Evolutionary conservation across 163 green algal species (phyloP), one percentile per base, ranked within the genome.

Genomic region (Scenedesmus sp.): DNA sequence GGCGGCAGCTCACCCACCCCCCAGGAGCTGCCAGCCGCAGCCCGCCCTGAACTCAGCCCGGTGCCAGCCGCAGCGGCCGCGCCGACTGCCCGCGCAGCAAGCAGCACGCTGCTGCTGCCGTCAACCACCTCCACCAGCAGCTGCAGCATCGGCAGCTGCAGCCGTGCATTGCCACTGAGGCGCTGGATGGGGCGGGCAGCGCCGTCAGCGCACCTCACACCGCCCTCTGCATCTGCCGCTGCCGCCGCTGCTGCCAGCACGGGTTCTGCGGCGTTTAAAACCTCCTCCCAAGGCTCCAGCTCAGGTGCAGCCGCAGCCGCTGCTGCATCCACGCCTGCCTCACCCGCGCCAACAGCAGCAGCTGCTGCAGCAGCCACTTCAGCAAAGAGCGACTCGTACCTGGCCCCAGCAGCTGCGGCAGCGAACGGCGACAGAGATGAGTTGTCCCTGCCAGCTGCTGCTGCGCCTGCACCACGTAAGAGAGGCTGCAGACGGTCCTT

Each of bases 91-190:
- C 82, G 51, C 15, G 86, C 86, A 56, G 43, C 86, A 15, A 90
- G n/a, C 30, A 89, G 56, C 12, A 89, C 68, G 51, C 78, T 81
- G 73, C 68, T 68, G n/a, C 85, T 59, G 24, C 85, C 85, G 30
- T 89, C 85, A 49, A 83, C 85, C 5, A 89, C 43, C 68, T 89
- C 85, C 40, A 89, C 68, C 68, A 89, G 68, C 85, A 89, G 68
- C 68, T 89, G 85, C 43, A 89, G 68, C 43, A 72, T 10, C 13
- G 68, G 85, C 82, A 78, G 82, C 82, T 87, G 85, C 44, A 24
- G 65, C 65, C 51, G 85, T 13, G 37, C 78, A 37, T 18, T 30
- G 76, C 72, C 72, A 18, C 7, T 70, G 15, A 33, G 56, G 20
- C 73, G 73, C 37, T 83, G 37, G 40, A 89, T 30, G 20, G 26